Conservation (phyloP, 208 protist genomes). For the Porcisia hertigi region DNA sequence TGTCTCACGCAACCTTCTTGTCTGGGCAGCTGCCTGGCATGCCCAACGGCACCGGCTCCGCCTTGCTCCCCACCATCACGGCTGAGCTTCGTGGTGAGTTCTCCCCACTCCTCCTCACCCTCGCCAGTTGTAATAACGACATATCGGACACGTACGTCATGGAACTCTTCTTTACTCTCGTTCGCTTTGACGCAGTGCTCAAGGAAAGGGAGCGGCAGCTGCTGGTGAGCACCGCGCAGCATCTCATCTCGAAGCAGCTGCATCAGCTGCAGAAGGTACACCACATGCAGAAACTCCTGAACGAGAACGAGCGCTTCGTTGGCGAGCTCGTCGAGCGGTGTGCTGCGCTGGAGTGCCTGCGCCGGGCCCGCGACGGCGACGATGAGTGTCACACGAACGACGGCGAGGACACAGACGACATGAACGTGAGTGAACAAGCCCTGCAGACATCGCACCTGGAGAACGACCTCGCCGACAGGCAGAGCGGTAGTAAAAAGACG, state of each 20-base stretch:
- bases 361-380: background rate
- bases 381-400: slow-evolving; percentile 11
- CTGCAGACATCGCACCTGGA: background rate
- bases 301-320: slow-evolving; percentile 43
- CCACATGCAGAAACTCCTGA: slow-evolving; percentile 40
- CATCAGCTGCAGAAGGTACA: slow-evolving; percentile 41
- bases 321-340: slow-evolving; percentile 50
- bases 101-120: slow-evolving; percentile 52
- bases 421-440: slow-evolving; percentile 1
- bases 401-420: slow-evolving; percentile 6
- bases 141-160: slow-evolving; percentile 65
- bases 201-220: slow-evolving; percentile 61
- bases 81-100: slow-evolving; percentile 68
- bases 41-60: slow-evolving; percentile 14
- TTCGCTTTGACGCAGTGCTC: slow-evolving; percentile 68
- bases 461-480: background rate
- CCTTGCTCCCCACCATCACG: slow-evolving; percentile 49
- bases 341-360: slow-evolving; percentile 23
- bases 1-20: background rate
- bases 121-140: slow-evolving; percentile 36
- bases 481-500: background rate
- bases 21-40: background rate
- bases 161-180: slow-evolving; percentile 73
- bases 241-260: slow-evolving; percentile 48
- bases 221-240: slow-evolving; percentile 74